Evolutionary conservation across 2,329 filamentous ascomycete genomes (phyloP).

Genomic region (Verticillium zaregamsianum): DNA sequence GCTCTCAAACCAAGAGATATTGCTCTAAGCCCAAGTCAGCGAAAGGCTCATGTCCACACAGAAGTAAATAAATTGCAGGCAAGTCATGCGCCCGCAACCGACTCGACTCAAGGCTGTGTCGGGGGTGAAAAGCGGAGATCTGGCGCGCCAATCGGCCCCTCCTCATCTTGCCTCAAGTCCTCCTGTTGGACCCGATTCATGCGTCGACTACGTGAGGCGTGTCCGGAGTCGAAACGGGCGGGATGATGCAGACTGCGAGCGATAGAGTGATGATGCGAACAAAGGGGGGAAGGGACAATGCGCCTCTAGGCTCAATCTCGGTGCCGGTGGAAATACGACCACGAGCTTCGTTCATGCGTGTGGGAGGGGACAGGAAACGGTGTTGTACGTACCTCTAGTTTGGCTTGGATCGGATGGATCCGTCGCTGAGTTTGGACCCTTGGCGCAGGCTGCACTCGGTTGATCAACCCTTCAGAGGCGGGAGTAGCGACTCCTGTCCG

Average conservation of each 20-base stretch:
- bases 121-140: neutral
- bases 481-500: neutral
- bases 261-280: neutral
- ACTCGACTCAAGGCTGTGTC: neutral
- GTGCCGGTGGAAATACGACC: neutral
- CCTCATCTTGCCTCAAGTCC: neutral
- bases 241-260: neutral
- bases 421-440: neutral
- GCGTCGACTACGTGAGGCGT: neutral
- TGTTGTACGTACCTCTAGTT: neutral
- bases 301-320: neutral
- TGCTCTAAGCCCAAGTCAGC: neutral
- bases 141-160: neutral
- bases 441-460: neutral
- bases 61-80: neutral
- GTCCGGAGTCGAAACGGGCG: neutral
- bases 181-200: neutral
- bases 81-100: neutral
- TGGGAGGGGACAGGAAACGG: neutral
- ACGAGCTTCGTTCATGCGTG: neutral
- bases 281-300: neutral
- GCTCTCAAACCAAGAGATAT: neutral
- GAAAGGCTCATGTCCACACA: neutral
- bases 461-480: neutral
- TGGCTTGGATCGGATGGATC: neutral